These are phyloP conservation scores for Ascodesmis nigricans DNA, from an alignment of 495 filamentous ascomycete genomes.

Conservation along the genomic window DNA sequence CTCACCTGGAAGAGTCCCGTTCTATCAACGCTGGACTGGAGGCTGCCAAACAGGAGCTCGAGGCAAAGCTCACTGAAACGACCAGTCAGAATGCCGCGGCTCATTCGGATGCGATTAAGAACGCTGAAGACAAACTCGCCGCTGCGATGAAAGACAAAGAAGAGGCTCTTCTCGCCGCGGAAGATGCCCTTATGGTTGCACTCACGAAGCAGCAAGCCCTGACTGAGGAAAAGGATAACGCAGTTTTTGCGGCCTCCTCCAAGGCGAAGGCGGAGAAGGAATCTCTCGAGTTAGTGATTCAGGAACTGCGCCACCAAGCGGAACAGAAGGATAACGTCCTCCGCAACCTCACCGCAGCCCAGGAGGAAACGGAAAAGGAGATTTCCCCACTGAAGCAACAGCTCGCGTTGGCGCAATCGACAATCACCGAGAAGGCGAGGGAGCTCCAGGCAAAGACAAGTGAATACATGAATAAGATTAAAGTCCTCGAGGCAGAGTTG, in stretches of 20 bases:
- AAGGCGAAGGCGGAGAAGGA: constrained; percentile 5
- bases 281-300: background rate
- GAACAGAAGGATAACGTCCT: background rate
- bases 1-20: constrained; percentile 17
- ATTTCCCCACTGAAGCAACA: constrained; percentile 9
- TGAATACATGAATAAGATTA: constrained; percentile 10
- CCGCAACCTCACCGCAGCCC: background rate
- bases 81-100: constrained; percentile 7
- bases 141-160: constrained; percentile 12
- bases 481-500: constrained; percentile 28
- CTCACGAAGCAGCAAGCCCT: background rate
- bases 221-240: constrained; percentile 10
- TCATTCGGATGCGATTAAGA: constrained; percentile 5
- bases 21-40: constrained; percentile 2
- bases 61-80: background rate
- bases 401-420: constrained; percentile 13
- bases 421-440: constrained; percentile 10
- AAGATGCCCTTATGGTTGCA: constrained; percentile 1
- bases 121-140: constrained; percentile 7
- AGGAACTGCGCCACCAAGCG: background rate
- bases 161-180: constrained; percentile 7
- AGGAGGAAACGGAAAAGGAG: constrained; percentile 7
- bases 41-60: constrained; percentile 6
- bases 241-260: constrained; percentile 5
- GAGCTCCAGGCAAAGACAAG: constrained; percentile 10